These are phyloP conservation scores for Rhizoclosmatium sp. DNA, from an alignment of 192 early-diverging fungal genomes.

Conservation along the genomic window DNA sequence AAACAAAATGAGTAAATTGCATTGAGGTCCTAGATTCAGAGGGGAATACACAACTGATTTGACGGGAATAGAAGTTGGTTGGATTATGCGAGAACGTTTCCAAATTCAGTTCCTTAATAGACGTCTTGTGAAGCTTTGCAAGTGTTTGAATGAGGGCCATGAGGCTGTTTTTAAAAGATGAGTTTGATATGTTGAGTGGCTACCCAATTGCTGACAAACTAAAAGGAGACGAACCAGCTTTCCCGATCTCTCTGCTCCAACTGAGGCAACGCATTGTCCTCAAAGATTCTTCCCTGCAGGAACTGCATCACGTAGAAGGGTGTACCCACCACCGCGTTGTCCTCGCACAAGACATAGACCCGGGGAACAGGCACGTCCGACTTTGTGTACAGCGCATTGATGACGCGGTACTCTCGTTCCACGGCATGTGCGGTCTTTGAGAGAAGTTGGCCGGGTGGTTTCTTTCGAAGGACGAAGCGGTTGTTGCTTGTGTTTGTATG, in stretches of 20 bases:
- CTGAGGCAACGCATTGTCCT: conserved; percentile 50
- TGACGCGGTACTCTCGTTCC: conserved; percentile 87
- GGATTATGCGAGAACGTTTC: conserved; percentile 67
- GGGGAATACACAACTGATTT: conserved; percentile 55
- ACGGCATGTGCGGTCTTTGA: conserved; percentile 90
- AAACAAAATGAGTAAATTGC: no score
- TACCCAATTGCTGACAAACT: not conserved
- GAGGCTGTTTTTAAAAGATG: conserved; percentile 34
- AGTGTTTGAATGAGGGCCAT: conserved; percentile 74
- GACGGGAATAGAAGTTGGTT: conserved; percentile 84
- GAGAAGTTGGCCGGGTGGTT: conserved; percentile 85
- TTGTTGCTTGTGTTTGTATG: conserved; percentile 44
- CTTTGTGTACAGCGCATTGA: conserved; percentile 76
- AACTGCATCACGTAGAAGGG: conserved; percentile 99
- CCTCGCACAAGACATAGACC: conserved; percentile 89
- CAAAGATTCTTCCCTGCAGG: conserved; percentile 87
- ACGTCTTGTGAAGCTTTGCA: conserved; percentile 81
- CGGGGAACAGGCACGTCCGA: conserved; percentile 89
- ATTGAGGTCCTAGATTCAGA: no score
- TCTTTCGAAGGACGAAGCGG: conserved; percentile 87
- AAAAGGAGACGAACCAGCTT: conserved; percentile 37
- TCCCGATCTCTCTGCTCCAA: conserved; percentile 21
- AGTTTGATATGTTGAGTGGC: no score
- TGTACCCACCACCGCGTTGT: conserved; percentile 83
- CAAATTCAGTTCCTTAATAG: conserved; percentile 72